phyloP scores from a whole-genome alignment of 331 rosid species.

The Malus hybrid region DNA sequence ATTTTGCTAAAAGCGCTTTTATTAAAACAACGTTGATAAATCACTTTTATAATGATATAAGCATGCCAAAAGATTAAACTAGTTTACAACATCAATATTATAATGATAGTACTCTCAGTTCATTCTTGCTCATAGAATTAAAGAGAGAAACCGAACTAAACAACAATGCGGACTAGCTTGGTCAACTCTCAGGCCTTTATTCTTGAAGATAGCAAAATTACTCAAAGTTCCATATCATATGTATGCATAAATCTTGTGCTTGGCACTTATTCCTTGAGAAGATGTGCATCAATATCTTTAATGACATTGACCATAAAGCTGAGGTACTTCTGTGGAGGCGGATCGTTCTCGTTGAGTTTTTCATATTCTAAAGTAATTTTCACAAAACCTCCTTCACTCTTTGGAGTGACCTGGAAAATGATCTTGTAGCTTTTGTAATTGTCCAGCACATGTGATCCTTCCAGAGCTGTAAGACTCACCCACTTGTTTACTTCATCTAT shows the following conservation, averaged over 20 bases:
- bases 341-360: slow-evolving; percentile 15
- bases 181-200: no score
- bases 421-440: slow-evolving; percentile 21
- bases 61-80: no score
- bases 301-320: not conserved
- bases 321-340: slow-evolving; percentile 7
- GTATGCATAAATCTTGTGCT: not conserved
- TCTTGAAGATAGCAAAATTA: no score
- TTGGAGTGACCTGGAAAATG: slow-evolving; percentile 15
- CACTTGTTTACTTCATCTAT: not conserved
- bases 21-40: no score
- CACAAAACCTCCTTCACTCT: slow-evolving; percentile 12
- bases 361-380: slow-evolving; percentile 28
- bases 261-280: slow-evolving; percentile 3
- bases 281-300: slow-evolving; percentile 34
- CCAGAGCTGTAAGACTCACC: slow-evolving; percentile 12
- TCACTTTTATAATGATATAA: no score
- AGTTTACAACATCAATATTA: no score
- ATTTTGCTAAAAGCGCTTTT: no score
- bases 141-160: no score
- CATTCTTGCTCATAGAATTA: no score
- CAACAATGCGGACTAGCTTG: no score
- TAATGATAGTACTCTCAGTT: no score
- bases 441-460: slow-evolving; percentile 20
- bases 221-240: no score